phyloP scores from a whole-genome alignment of 768 basidiomycete genomes.

The Lactarius trivialis region DNA sequence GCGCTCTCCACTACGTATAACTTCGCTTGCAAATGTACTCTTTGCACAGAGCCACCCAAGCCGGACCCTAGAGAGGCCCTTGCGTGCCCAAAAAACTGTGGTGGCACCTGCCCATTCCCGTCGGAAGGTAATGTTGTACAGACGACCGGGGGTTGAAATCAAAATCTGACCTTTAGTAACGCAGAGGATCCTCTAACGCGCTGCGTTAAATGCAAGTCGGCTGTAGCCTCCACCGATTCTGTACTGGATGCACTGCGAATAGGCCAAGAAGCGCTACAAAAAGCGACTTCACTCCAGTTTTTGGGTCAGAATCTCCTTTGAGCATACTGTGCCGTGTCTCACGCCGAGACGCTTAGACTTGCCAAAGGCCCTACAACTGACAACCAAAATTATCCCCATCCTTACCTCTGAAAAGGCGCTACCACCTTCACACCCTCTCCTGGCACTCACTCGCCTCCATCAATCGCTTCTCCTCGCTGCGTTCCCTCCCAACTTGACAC shows the following conservation, averaged over 20 bases:
- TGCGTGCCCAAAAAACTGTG: conserved; percentile 63
- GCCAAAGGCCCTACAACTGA: conserved; percentile 48
- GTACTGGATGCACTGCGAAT: conserved; percentile 59
- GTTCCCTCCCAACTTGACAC: conserved; percentile 36
- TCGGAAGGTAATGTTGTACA: conserved; percentile 42
- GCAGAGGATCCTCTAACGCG: conserved; percentile 43
- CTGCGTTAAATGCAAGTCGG: conserved; percentile 51
- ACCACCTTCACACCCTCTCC: conserved; percentile 68
- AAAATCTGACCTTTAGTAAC: not conserved
- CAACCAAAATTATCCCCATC: conserved; percentile 59
- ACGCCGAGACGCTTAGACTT: conserved; percentile 1
- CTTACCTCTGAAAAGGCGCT: conserved; percentile 53
- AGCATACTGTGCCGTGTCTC: not conserved
- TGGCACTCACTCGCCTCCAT: conserved; percentile 66
- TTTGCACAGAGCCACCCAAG: conserved; percentile 39
- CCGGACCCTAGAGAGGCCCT: conserved; percentile 66
- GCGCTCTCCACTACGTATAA: conserved; percentile 66
- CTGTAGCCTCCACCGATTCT: conserved; percentile 42
- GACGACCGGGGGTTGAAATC: not conserved
- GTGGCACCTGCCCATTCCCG: conserved; percentile 54
- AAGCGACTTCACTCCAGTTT: conserved; percentile 57
- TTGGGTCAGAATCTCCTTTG: conserved; percentile 37
- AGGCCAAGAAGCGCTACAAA: conserved; percentile 69
- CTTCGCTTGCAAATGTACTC: conserved; percentile 63
- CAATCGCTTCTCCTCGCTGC: conserved; percentile 57